phyloP scores from a whole-genome alignment of 352 stramenopile species.

The Phytophthora multivora region DNA sequence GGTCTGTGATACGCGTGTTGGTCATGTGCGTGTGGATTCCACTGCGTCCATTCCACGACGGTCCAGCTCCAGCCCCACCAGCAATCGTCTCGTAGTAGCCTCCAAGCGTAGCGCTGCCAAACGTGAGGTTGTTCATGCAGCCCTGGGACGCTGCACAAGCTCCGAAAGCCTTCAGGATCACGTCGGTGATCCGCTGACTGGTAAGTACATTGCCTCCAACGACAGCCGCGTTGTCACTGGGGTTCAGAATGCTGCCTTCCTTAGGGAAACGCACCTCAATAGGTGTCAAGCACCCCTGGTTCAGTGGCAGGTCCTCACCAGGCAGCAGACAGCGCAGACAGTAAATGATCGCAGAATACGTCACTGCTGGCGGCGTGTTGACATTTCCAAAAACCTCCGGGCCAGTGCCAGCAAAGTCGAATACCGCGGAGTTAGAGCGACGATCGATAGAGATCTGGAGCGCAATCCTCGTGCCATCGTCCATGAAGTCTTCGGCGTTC shows the following conservation, averaged over 20 bases:
- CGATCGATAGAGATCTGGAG: conserved; percentile 97
- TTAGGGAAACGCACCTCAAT: conserved; percentile 96
- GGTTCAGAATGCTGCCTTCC: conserved; percentile 95
- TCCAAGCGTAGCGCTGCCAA: conserved; percentile 93
- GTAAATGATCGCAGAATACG: conserved; percentile 99
- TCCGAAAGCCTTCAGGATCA: conserved; percentile 97
- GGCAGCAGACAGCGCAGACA: conserved; percentile 95
- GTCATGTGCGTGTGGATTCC: conserved; percentile 99
- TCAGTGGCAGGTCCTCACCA: conserved; percentile 96
- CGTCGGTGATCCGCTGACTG: conserved; percentile 98
- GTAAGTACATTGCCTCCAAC: conserved; percentile 99
- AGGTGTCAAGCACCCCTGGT: conserved; percentile 96
- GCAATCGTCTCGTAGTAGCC: conserved; percentile 99
- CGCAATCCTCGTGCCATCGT: conserved; percentile 98
- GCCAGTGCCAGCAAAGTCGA: conserved; percentile 98
- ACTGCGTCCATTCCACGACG: conserved; percentile 95
- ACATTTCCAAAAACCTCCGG: conserved; percentile 98
- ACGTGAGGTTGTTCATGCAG: conserved; percentile 99
- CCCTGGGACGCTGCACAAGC: conserved; percentile 97
- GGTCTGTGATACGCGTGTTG: conserved; percentile 99
- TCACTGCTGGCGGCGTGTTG: conserved; percentile 98
- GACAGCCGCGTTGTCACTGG: conserved; percentile 94
- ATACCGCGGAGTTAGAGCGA: conserved; percentile 88
- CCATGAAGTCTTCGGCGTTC: conserved; percentile 97
- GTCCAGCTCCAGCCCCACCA: conserved; percentile 95